A percentile compares a stretch with the other conserved stretches of the same genome.
phyloP scores from a whole-genome alignment of 495 filamentous ascomycete species.

The Neurospora sp. region DNA sequence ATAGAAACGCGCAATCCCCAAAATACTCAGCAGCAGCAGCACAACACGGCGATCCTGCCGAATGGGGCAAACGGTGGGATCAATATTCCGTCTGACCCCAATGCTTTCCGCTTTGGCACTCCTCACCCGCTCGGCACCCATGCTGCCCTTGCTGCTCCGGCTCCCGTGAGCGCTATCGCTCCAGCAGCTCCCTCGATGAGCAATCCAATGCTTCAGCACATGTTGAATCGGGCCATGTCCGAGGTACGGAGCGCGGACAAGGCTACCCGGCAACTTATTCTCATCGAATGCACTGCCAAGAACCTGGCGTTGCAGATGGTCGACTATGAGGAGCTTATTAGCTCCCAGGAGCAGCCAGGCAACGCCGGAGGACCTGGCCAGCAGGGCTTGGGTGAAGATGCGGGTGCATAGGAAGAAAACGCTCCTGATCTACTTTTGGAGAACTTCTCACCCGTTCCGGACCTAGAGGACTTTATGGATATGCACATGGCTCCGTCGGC shows the following conservation, averaged over 20 bases:
- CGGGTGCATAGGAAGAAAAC: constrained; percentile 11
- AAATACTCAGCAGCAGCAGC: constrained; percentile 7
- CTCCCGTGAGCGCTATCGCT: constrained; percentile 6
- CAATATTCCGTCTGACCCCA: constrained; percentile 14
- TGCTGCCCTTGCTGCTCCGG: constrained; percentile 7
- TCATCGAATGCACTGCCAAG: constrained; percentile 31
- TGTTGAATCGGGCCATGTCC: constrained; percentile 27
- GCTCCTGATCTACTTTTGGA: neutral
- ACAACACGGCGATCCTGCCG: constrained; percentile 11
- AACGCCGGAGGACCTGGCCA: constrained; percentile 8
- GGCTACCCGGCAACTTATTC: constrained; percentile 27
- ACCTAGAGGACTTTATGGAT: neutral
- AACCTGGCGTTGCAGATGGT: constrained; percentile 34
- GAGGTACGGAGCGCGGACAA: constrained; percentile 33
- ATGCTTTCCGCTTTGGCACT: constrained; percentile 12
- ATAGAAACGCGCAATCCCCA: constrained; percentile 21
- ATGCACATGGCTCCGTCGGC: neutral
- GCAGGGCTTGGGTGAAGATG: constrained; percentile 21
- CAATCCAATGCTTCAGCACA: constrained; percentile 28
- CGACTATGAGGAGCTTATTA: constrained; percentile 29
- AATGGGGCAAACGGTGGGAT: constrained; percentile 4
- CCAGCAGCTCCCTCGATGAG: constrained; percentile 19
- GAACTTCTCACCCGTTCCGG: neutral
- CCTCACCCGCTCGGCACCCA: constrained; percentile 3
- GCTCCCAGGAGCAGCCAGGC: constrained; percentile 3